phyloP scores from a whole-genome alignment of 2,329 filamentous ascomycete genomes.

The Neonectria hederae region DNA sequence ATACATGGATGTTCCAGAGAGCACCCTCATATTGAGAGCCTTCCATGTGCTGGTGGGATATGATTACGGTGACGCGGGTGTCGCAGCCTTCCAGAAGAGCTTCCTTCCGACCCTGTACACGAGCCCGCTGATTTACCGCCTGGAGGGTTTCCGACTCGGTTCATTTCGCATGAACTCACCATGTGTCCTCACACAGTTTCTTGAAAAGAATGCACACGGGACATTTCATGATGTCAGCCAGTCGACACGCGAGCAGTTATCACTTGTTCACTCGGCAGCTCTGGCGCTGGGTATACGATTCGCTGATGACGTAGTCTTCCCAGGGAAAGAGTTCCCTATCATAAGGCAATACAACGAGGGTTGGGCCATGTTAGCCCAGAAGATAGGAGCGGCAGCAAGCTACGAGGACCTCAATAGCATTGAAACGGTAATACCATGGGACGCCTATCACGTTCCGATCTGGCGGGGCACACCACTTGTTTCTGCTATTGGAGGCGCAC shows the following conservation, averaged over 20 bases:
- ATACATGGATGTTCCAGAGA: conserved; percentile 33
- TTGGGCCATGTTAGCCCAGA: conserved; percentile 19
- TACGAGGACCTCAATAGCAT: conserved; percentile 22
- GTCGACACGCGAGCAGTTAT: conserved; percentile 30
- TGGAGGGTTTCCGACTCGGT: conserved; percentile 37
- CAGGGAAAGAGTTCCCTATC: not conserved
- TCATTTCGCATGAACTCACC: conserved; percentile 20
- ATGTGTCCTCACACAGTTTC: not conserved
- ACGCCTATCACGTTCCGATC: conserved; percentile 30
- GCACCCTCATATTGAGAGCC: conserved; percentile 15
- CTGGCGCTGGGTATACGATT: conserved; percentile 33
- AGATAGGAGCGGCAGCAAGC: not conserved
- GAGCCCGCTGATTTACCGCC: conserved; percentile 16
- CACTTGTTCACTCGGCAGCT: conserved; percentile 40
- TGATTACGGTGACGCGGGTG: conserved; percentile 13
- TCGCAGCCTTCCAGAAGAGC: conserved; percentile 20
- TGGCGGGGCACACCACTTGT: conserved; percentile 39
- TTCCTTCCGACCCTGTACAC: conserved; percentile 34
- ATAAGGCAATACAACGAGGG: not conserved
- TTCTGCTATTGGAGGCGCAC: conserved; percentile 38
- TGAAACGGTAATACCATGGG: conserved; percentile 35
- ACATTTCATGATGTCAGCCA: conserved; percentile 8
- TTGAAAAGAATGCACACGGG: conserved; percentile 8
- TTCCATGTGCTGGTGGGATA: conserved; percentile 26
- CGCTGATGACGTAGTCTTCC: conserved; percentile 22